Evolutionary conservation across 345 rosid genomes (phyloP).

Genomic region (Chamaenerion angustifolium): DNA sequence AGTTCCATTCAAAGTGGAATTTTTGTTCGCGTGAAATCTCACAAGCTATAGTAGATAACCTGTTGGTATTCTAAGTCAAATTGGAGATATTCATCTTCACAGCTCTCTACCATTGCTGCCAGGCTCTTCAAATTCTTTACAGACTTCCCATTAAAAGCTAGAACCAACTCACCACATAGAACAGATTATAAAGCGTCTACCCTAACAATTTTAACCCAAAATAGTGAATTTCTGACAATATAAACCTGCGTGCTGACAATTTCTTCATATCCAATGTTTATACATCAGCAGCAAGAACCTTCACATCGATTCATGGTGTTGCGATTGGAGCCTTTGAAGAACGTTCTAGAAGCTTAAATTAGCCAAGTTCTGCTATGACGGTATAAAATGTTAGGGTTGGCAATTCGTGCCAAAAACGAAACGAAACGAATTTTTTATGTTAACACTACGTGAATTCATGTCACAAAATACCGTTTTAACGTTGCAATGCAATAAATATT

Average conservation of each 20-base stretch:
- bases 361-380: no score
- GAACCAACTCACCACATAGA: slow-evolving; percentile 36
- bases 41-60: slow-evolving; percentile 20
- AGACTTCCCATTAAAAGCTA: slow-evolving; percentile 72
- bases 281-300: slow-evolving; percentile 95
- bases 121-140: slow-evolving; percentile 72
- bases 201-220: neutral
- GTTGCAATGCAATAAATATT: no score
- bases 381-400: no score
- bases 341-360: no score
- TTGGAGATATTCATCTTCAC: slow-evolving; percentile 59
- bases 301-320: slow-evolving; percentile 2
- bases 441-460: no score
- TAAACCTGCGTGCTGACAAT: slow-evolving; percentile 82
- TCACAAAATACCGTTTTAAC: no score
- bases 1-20: neutral
- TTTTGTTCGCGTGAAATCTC: no score
- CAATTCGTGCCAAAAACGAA: no score
- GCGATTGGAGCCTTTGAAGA: no score
- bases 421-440: no score
- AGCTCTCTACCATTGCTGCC: slow-evolving; percentile 74
- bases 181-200: neutral
- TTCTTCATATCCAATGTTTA: slow-evolving; percentile 86
- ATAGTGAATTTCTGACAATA: neutral
- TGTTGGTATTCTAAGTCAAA: slow-evolving; percentile 83